Evolutionary conservation across 2,329 filamentous ascomycete genomes (phyloP).

Genomic region (Stagonosporopsis cucurbitacearum): DNA sequence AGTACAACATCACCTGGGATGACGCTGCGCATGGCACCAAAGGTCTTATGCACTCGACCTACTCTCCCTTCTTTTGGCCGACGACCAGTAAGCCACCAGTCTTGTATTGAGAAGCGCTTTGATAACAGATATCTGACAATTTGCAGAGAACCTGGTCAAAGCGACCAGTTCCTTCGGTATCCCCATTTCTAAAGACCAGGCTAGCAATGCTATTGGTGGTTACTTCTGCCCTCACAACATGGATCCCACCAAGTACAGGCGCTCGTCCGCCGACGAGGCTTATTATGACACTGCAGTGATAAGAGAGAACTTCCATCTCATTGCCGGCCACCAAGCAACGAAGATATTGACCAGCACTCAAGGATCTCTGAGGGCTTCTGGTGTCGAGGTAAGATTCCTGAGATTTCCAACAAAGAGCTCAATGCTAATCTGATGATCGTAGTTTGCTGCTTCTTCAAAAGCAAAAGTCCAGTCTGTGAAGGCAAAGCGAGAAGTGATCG

Average conservation of each 20-base stretch:
- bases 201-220: slow-evolving; percentile 29
- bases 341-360: slow-evolving; percentile 22
- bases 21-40: slow-evolving; percentile 21
- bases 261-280: slow-evolving; percentile 30
- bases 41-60: slow-evolving; percentile 29
- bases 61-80: slow-evolving; percentile 32
- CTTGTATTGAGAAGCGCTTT: too few relatives aligned
- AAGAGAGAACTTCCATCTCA: slow-evolving; percentile 30
- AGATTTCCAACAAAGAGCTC: not conserved
- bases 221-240: slow-evolving; percentile 31
- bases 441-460: slow-evolving; percentile 25
- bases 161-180: slow-evolving; percentile 26
- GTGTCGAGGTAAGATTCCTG: slow-evolving; percentile 18
- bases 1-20: slow-evolving; percentile 30
- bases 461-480: slow-evolving; percentile 19
- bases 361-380: slow-evolving; percentile 23
- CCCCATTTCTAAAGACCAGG: slow-evolving; percentile 26
- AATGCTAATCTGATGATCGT: not conserved
- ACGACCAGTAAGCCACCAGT: slow-evolving; percentile 23
- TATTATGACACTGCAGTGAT: slow-evolving; percentile 26
- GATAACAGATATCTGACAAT: not conserved
- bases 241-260: slow-evolving; percentile 19
- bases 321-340: slow-evolving; percentile 25
- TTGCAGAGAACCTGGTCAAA: slow-evolving; percentile 27
- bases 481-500: slow-evolving; percentile 33